These are phyloP conservation scores for Iris macrosiphon DNA, from an alignment of 106 monocot genomes.

Conservation along the genomic window DNA sequence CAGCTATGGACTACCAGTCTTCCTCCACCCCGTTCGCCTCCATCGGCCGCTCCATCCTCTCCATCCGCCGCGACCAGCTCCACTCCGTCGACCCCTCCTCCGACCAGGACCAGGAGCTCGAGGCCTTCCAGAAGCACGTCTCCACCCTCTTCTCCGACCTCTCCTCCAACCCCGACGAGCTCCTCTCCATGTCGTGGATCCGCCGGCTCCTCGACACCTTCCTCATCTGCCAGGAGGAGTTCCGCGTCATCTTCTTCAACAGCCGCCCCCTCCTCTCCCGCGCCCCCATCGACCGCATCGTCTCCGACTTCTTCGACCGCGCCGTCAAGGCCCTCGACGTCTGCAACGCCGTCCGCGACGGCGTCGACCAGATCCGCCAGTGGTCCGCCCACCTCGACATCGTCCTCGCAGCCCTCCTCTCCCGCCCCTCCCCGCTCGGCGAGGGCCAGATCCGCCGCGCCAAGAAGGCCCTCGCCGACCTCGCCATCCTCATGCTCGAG, in stretches of 20 bases:
- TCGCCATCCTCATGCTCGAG: constrained; percentile 46
- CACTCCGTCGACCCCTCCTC: constrained; percentile 11
- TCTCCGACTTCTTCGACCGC: constrained; percentile 52
- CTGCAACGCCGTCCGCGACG: constrained; percentile 60
- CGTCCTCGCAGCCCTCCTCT: constrained; percentile 11
- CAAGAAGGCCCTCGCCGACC: constrained; percentile 48
- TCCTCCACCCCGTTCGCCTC: constrained; percentile 21
- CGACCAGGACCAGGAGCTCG: constrained; percentile 20
- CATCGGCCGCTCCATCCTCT: constrained; percentile 37
- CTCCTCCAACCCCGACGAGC: not conserved
- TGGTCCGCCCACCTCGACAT: constrained; percentile 48
- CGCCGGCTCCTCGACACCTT: constrained; percentile 45
- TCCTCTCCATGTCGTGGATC: constrained; percentile 57
- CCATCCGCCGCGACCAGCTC: constrained; percentile 35
- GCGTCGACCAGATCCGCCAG: constrained; percentile 41
- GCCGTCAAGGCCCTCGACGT: constrained; percentile 51
- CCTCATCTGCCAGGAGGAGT: constrained; percentile 39
- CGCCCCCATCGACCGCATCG: constrained; percentile 33
- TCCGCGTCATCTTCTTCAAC: constrained; percentile 30
- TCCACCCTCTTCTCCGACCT: constrained; percentile 36
- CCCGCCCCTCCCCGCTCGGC: constrained; percentile 1
- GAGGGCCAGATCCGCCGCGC: constrained; percentile 50
- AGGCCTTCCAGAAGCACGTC: constrained; percentile 38
- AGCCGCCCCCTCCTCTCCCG: not conserved
- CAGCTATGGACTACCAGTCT: constrained; percentile 24